phyloP scores from a whole-genome alignment of 2,329 filamentous ascomycete genomes.

The Juglanconis juglandina region DNA sequence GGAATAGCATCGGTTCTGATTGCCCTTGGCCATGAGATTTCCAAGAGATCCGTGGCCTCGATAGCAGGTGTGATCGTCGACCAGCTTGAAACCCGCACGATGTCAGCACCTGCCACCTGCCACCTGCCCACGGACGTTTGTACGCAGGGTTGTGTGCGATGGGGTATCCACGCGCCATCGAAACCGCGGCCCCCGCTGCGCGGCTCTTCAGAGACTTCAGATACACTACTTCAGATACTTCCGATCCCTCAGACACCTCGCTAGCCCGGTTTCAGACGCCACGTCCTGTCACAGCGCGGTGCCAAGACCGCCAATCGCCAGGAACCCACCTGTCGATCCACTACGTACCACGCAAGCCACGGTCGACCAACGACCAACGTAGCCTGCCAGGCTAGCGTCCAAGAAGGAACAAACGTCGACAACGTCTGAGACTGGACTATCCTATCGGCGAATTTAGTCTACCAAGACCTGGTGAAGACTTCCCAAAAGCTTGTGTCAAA shows the following conservation, averaged over 20 bases:
- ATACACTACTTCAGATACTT: too few species aligned
- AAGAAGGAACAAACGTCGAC: neutral
- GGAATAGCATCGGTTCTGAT: neutral
- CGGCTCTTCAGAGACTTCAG: neutral
- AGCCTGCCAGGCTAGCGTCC: neutral
- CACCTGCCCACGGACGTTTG: neutral
- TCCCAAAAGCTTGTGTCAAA: conserved; percentile 3
- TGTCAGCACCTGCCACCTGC: neutral
- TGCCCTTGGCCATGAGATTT: neutral
- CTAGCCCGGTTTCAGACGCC: conserved; percentile 14
- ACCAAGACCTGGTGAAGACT: neutral
- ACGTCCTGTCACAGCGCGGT: conserved; percentile 10
- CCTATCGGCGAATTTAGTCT: neutral
- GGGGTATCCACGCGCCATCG: too few species aligned
- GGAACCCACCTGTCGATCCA: neutral
- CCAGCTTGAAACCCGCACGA: conserved; percentile 13
- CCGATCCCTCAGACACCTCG: neutral
- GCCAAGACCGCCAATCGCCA: conserved; percentile 15
- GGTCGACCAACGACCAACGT: too few species aligned
- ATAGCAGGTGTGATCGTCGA: conserved; percentile 2
- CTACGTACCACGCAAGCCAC: neutral
- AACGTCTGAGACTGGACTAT: neutral
- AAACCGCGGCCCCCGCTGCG: too few species aligned
- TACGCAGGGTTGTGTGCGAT: too few species aligned
- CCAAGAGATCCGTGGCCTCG: neutral